phyloP scores from a whole-genome alignment of 805 yeast species.

The Starmerella lactis-condensi region DNA sequence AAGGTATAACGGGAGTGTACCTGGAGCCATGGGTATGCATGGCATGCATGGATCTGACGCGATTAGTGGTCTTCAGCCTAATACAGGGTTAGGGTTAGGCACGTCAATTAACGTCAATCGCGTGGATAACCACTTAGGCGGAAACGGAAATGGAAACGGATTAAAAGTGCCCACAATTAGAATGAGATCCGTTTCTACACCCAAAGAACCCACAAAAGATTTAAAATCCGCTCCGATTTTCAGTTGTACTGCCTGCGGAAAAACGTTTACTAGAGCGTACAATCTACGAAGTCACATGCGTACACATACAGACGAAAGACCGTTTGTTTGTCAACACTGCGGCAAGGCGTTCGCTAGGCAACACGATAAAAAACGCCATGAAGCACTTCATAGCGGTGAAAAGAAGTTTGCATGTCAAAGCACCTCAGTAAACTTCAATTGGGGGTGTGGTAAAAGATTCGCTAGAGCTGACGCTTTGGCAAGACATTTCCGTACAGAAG shows the following conservation, averaged over 20 bases:
- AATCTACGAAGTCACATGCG: constrained; percentile 78
- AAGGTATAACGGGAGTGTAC: no score
- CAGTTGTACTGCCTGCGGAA: constrained; percentile 67
- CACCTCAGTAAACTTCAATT: constrained; percentile 23
- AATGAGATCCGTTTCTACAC: constrained; percentile 25
- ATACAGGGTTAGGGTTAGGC: no score
- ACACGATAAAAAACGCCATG: constrained; percentile 63
- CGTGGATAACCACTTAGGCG: not conserved
- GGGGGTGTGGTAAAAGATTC: constrained; percentile 64
- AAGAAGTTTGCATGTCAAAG: constrained; percentile 56
- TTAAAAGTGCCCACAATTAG: constrained; percentile 8
- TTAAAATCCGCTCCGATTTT: constrained; percentile 59
- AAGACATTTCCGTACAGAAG: constrained; percentile 57
- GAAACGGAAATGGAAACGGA: not conserved
- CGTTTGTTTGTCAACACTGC: constrained; percentile 47
- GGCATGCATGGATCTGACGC: no score
- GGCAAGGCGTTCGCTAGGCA: constrained; percentile 54
- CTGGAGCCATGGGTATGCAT: no score
- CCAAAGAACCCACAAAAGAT: constrained; percentile 32
- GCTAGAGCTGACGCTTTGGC: constrained; percentile 65
- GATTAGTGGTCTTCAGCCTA: no score
- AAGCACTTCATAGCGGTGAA: constrained; percentile 52
- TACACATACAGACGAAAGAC: constrained; percentile 64
- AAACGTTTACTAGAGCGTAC: constrained; percentile 79
- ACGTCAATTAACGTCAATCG: no score